phyloP scores from a whole-genome alignment of 2,329 filamentous ascomycete species.

The Sarocladiaceae sp. region DNA sequence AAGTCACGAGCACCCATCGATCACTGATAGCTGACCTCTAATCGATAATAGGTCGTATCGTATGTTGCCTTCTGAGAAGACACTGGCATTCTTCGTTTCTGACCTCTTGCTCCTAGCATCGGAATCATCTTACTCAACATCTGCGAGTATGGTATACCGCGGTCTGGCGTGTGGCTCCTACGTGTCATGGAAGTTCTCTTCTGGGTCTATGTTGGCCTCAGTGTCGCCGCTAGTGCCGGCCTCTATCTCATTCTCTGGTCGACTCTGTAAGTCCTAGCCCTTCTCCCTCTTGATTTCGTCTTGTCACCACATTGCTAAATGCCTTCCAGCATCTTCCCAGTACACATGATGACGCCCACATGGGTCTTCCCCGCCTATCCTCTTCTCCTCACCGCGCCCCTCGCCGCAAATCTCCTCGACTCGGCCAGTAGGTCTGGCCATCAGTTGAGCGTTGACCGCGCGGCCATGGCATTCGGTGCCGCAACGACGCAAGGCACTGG shows the following conservation, averaged over 20 bases:
- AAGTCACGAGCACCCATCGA: neutral
- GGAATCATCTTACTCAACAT: slow-evolving; percentile 74
- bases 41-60: slow-evolving; percentile 33
- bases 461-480: slow-evolving; percentile 42
- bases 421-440: slow-evolving; percentile 25
- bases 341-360: slow-evolving; percentile 78
- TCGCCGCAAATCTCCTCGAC: slow-evolving; percentile 54
- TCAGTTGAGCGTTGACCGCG: slow-evolving; percentile 27
- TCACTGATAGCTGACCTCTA: slow-evolving; percentile 11
- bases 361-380: slow-evolving; percentile 88
- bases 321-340: slow-evolving; percentile 46
- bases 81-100: neutral
- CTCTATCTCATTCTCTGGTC: slow-evolving; percentile 72
- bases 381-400: slow-evolving; percentile 67
- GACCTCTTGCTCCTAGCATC: slow-evolving; percentile 41
- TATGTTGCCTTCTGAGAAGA: too few relatives aligned
- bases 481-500: slow-evolving; percentile 48
- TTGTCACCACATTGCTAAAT: neutral
- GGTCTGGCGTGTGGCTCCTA: slow-evolving; percentile 56
- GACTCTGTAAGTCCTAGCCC: slow-evolving; percentile 36
- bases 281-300: neutral
- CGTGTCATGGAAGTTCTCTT: slow-evolving; percentile 58
- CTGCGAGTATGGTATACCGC: slow-evolving; percentile 65
- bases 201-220: slow-evolving; percentile 66
- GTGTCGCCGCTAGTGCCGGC: slow-evolving; percentile 59